Percentiles rank a stretch among this genome's conserved stretches.
Evolutionary conservation across 495 filamentous ascomycete genomes (phyloP).

Genomic region (Annulohypoxylon moriforme): DNA sequence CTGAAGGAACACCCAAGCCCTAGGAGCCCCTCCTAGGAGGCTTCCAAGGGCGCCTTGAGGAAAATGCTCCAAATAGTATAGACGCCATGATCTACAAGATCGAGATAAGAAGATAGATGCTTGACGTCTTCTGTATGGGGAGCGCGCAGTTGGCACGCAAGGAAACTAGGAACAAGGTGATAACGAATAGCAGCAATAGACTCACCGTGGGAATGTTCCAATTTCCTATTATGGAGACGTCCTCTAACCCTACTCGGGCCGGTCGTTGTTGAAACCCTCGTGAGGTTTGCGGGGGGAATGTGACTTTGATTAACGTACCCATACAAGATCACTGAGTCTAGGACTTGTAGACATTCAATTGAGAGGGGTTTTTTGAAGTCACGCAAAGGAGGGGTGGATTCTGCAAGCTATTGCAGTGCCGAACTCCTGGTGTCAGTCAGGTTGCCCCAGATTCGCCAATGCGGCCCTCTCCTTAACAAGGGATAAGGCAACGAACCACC

Average conservation of each 20-base stretch:
- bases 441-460: slow-evolving; percentile 33
- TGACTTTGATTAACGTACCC: slow-evolving; percentile 49
- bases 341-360: slow-evolving; percentile 41
- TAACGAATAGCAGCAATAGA: slow-evolving; percentile 37
- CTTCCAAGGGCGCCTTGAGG: slow-evolving; percentile 46
- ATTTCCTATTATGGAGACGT: slow-evolving; percentile 40
- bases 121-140: slow-evolving; percentile 22
- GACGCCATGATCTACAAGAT: slow-evolving; percentile 35
- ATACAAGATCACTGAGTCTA: slow-evolving; percentile 44
- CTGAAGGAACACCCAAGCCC: slow-evolving; percentile 30
- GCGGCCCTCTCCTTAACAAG: slow-evolving; percentile 45
- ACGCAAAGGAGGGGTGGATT: slow-evolving; percentile 35
- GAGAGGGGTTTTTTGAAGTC: slow-evolving; percentile 35
- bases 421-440: slow-evolving; percentile 39
- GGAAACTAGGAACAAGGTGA: slow-evolving; percentile 48
- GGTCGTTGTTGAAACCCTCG: slow-evolving; percentile 13
- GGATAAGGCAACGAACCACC: slow-evolving; percentile 47
- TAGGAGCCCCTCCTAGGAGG: slow-evolving; percentile 38
- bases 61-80: slow-evolving; percentile 45
- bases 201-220: slow-evolving; percentile 47
- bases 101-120: slow-evolving; percentile 25
- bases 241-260: slow-evolving; percentile 34
- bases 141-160: slow-evolving; percentile 56
- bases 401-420: slow-evolving; percentile 41
- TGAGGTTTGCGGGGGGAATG: slow-evolving; percentile 44